phyloP scores from a whole-genome alignment of 805 yeast species.

The Suhomyces sp. region DNA sequence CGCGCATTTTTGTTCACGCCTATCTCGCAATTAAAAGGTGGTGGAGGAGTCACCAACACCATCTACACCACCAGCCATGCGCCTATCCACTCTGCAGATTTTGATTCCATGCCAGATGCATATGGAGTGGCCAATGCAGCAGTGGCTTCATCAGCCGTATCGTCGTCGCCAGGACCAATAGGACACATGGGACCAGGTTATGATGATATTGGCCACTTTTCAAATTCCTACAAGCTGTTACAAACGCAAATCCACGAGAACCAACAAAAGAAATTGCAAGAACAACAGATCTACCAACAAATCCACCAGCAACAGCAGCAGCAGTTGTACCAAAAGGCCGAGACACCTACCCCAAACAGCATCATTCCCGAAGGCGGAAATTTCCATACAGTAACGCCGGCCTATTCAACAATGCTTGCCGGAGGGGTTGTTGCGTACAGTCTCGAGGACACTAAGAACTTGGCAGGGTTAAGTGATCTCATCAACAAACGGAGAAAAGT shows the following conservation, averaged over 20 bases:
- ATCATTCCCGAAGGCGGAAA: slow-evolving; percentile 13
- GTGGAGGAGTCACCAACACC: slow-evolving; percentile 24
- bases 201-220: slow-evolving; percentile 6
- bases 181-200: neutral
- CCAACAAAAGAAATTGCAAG: slow-evolving; percentile 12
- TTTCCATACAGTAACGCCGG: slow-evolving; percentile 30
- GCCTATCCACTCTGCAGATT: slow-evolving; percentile 15
- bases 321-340: slow-evolving; percentile 10
- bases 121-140: neutral
- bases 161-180: neutral
- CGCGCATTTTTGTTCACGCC: slow-evolving; percentile 44
- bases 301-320: slow-evolving; percentile 17
- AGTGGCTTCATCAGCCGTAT: neutral
- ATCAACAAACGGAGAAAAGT: slow-evolving; percentile 24
- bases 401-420: slow-evolving; percentile 33
- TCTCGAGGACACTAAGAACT: slow-evolving; percentile 14
- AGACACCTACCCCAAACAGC: slow-evolving; percentile 11
- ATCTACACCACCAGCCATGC: slow-evolving; percentile 12
- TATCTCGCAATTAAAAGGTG: slow-evolving; percentile 40
- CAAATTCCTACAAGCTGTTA: slow-evolving; percentile 15
- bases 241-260: slow-evolving; percentile 14
- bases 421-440: slow-evolving; percentile 41
- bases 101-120: slow-evolving; percentile 6
- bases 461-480: slow-evolving; percentile 18
- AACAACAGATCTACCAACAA: slow-evolving; percentile 13